phyloP scores from a whole-genome alignment of 2,329 filamentous ascomycete genomes.

The Cladosporium sp. region DNA sequence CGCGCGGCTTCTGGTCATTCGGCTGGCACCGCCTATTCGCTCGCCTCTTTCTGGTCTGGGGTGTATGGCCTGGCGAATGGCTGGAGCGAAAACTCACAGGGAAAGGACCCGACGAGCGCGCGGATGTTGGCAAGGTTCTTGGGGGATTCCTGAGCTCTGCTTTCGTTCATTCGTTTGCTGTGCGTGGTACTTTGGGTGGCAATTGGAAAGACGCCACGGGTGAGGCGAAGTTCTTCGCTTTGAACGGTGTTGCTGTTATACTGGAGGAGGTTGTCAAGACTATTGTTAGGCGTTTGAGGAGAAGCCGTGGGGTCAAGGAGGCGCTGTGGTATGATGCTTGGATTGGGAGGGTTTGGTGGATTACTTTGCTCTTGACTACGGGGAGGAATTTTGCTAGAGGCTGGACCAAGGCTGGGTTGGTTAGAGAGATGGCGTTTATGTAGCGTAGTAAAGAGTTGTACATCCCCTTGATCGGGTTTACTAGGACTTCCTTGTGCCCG shows the following conservation, averaged over 20 bases:
- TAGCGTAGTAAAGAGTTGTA: too few species aligned
- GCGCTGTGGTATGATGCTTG: conserved; percentile 28
- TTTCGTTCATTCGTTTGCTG: conserved; percentile 39
- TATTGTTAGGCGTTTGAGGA: conserved; percentile 19
- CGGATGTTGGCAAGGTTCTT: conserved; percentile 41
- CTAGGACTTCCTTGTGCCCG: too few species aligned
- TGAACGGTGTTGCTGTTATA: conserved; percentile 28
- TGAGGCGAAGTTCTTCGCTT: conserved; percentile 30
- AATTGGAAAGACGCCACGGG: conserved; percentile 29
- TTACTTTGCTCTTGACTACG: conserved; percentile 34
- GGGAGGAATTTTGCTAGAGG: conserved; percentile 29
- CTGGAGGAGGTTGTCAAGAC: conserved; percentile 25
- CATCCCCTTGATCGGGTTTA: too few species aligned
- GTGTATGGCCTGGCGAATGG: conserved; percentile 43
- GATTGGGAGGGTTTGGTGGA: conserved; percentile 40
- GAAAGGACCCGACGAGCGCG: conserved; percentile 31
- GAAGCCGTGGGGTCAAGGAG: conserved; percentile 17
- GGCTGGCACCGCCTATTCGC: conserved; percentile 44
- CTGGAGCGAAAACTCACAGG: conserved; percentile 36
- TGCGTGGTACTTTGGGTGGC: conserved; percentile 37
- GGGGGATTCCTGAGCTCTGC: conserved; percentile 40
- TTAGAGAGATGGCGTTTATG: conserved; percentile 12
- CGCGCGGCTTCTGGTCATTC: conserved; percentile 40
- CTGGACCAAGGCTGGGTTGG: conserved; percentile 11
- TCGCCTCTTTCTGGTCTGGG: conserved; percentile 41